Conservation (phyloP, 768 basidiomycete species). For the Tephrocybe sp. region DNA sequence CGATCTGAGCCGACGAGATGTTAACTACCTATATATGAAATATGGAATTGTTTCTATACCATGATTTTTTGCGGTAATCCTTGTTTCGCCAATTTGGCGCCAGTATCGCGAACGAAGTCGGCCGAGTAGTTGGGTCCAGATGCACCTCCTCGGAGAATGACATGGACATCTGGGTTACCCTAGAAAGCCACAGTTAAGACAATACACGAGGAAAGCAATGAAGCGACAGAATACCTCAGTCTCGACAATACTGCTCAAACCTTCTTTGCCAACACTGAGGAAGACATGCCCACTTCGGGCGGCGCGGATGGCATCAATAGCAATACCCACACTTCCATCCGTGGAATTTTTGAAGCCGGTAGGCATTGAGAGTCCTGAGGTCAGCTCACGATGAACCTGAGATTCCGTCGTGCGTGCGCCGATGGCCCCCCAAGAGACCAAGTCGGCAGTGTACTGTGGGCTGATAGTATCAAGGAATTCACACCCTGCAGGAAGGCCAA, state of each 20-base stretch:
- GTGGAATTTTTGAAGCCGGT: constrained; percentile 99
- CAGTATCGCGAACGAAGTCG: constrained; percentile 75
- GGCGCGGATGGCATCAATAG: constrained; percentile 93
- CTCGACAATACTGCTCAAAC: constrained; percentile 91
- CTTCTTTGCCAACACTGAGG: constrained; percentile 96
- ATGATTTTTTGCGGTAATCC: constrained; percentile 79
- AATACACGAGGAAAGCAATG: not conserved
- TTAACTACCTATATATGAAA: not conserved
- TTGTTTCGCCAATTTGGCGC: constrained; percentile 74
- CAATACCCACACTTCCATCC: constrained; percentile 88
- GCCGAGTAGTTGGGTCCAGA: constrained; percentile 87
- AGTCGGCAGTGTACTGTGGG: constrained; percentile 89
- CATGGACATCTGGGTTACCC: constrained; percentile 91
- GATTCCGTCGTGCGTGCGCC: constrained; percentile 92
- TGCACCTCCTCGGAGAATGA: constrained; percentile 90
- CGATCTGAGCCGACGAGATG: constrained; percentile 53
- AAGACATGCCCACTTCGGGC: constrained; percentile 92
- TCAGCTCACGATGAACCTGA: constrained; percentile 88
- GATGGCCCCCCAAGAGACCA: constrained; percentile 91
- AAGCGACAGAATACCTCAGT: constrained; percentile 54
- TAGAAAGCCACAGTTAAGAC: constrained; percentile 23
- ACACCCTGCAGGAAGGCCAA: constrained; percentile 94
- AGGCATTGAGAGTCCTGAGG: constrained; percentile 87
- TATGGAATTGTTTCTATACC: constrained; percentile 41
- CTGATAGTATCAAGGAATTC: constrained; percentile 80